phyloP scores from a whole-genome alignment of 2,329 filamentous ascomycete species.

The Lachnellula occidentalis region DNA sequence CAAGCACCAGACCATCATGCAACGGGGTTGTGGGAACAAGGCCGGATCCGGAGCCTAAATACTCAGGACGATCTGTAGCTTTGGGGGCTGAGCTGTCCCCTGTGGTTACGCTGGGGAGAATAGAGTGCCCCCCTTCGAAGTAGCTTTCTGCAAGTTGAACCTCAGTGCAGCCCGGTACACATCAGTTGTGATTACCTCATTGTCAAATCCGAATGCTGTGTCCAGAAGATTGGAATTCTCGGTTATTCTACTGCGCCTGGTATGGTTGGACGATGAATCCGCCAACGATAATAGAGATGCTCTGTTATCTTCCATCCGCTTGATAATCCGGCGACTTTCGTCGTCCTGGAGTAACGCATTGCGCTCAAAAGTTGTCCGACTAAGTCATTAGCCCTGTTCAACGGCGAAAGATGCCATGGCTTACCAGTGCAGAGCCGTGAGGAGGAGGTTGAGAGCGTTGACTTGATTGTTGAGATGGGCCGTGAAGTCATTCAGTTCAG shows the following conservation, averaged over 20 bases:
- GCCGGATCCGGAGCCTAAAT: background rate
- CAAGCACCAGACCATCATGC: background rate
- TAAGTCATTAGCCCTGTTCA: background rate
- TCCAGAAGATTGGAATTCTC: background rate
- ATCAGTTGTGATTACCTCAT: conserved; percentile 1
- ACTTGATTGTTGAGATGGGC: conserved; percentile 4
- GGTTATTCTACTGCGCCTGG: background rate
- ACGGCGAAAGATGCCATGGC: background rate
- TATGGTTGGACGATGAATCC: background rate
- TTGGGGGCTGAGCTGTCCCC: no score
- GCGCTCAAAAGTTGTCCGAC: conserved; percentile 5
- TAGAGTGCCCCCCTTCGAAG: background rate
- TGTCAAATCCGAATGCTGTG: conserved; percentile 1
- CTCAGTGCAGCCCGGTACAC: conserved; percentile 5
- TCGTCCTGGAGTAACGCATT: background rate
- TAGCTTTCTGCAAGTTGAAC: background rate
- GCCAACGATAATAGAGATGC: background rate
- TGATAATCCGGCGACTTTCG: conserved; percentile 5
- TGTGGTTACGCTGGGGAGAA: background rate
- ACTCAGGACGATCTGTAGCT: no score
- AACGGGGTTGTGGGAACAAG: background rate
- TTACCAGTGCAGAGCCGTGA: conserved; percentile 3
- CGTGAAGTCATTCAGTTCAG: conserved; percentile 2
- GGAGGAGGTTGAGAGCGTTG: conserved; percentile 6
- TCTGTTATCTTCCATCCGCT: background rate